Percentiles rank a stretch among this genome's conserved stretches.
Evolutionary conservation across 2,329 filamentous ascomycete genomes (phyloP).

Genomic region (Exophiala aquamarina): DNA sequence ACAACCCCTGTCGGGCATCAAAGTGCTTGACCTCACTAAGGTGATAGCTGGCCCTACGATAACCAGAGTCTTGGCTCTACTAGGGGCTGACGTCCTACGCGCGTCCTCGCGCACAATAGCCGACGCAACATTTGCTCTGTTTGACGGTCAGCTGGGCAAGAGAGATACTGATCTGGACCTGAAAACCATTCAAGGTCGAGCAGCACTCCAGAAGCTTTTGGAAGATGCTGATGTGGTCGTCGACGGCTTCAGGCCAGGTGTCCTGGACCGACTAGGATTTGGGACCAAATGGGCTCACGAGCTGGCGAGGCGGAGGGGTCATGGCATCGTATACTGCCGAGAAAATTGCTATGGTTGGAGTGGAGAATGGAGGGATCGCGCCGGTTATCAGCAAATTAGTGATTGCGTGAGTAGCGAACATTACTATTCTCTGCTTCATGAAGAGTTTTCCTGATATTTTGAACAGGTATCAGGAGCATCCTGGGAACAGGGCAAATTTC

Average conservation of each 20-base stretch:
- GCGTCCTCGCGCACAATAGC: conserved; percentile 42
- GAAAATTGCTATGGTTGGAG: conserved; percentile 53
- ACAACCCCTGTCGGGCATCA: conserved; percentile 45
- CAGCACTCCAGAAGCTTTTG: conserved; percentile 42
- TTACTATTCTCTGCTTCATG: background rate
- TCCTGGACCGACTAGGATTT: conserved; percentile 61
- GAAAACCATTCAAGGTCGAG: conserved; percentile 39
- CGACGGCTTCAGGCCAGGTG: conserved; percentile 51
- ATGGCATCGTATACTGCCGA: conserved; percentile 47
- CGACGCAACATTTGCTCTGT: conserved; percentile 60
- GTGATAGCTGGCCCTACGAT: conserved; percentile 46
- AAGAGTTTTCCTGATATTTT: background rate
- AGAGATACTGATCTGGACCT: conserved; percentile 59
- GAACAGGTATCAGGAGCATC: conserved; percentile 31
- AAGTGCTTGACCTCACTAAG: conserved; percentile 49
- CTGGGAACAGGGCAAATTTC: conserved; percentile 35
- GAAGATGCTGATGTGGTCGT: conserved; percentile 53
- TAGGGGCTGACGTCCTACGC: conserved; percentile 48
- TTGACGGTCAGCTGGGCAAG: conserved; percentile 71
- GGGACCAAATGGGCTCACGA: conserved; percentile 43
- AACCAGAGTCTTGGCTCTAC: conserved; percentile 41
- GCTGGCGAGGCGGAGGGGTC: conserved; percentile 39
- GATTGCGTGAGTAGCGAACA: conserved; percentile 36
- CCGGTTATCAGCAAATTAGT: conserved; percentile 53
- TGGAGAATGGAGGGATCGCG: conserved; percentile 44